Base-by-base conservation (phyloP, 495 filamentous ascomycete species). In the Talaromyces wortmannii region DNA sequence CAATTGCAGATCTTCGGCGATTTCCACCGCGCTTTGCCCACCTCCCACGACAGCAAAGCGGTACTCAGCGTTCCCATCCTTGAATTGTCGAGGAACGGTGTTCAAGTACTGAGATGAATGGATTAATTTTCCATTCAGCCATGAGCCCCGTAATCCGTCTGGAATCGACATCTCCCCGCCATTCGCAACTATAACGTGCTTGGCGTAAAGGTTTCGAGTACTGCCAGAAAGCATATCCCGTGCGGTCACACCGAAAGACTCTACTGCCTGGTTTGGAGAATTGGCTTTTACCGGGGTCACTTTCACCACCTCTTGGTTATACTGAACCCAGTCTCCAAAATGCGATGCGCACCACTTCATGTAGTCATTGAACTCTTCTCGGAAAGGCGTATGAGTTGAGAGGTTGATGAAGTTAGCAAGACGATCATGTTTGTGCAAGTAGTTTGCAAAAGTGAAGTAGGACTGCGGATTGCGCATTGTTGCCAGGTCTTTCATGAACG, bases 401-500 rank as follows among this genome's bases (percentile, higher is more conserved):
- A 97, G 71, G 67, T 98, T 97, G 52, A 85, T 91, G 63, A 98
- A 98, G 52, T 89, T 81, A 45, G 95, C 83, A 44, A 98, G 78
- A 5, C 94, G 81, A 46, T 81, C 75, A 56, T 95, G 83, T 57
- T 80, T 68, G 71, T 92, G 85, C 2, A 98, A 80, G 66, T 97
- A 97, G 67, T 96, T 97, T 56, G 95, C 75, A 71, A 98, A 98
- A 4, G 92, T 97, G 71, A 97, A 98, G 59, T 91, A 76, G 50
- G 89, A 95, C 56, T 86, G 84, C 3, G 92, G 92, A 59, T 97
- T 84, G 44, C 92, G 80, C 48, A 96, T 73, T 6, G 90, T 94
- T 6, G 94, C 92, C 55, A 98, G 78, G 62, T 97, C 94, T 74
- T 98, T 98, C 69, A 98, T 78, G 78, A 97, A 98, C 32, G 89